These are phyloP conservation scores for Aspergillus sparsus DNA, from an alignment of 495 filamentous ascomycete genomes.

Conservation along the genomic window DNA sequence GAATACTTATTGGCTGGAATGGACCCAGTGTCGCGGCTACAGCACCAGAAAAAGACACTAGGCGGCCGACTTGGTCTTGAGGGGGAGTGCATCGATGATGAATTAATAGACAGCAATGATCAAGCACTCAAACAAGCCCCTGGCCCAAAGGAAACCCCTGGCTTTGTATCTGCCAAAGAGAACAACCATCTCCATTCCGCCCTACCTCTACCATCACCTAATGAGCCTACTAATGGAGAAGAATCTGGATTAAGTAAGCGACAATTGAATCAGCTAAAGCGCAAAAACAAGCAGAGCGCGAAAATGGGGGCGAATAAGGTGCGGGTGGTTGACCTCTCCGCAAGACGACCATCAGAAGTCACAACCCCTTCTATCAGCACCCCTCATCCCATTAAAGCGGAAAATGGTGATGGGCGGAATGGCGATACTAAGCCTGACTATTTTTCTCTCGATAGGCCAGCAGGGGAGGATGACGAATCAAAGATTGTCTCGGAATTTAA, in stretches of 20 bases:
- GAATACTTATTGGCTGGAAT: conserved; percentile 78
- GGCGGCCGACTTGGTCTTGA: conserved; percentile 77
- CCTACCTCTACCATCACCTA: conserved; percentile 51
- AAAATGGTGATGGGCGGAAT: conserved; percentile 56
- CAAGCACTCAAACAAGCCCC: conserved; percentile 51
- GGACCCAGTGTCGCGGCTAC: conserved; percentile 76
- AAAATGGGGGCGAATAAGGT: conserved; percentile 88
- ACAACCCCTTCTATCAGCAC: conserved; percentile 64
- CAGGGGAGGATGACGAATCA: conserved; percentile 78
- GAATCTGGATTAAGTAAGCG: conserved; percentile 80
- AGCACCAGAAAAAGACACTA: conserved; percentile 87
- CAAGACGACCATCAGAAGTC: conserved; percentile 67
- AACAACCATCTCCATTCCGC: conserved; percentile 51
- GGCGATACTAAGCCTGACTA: conserved; percentile 65
- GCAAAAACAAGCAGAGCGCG: conserved; percentile 81
- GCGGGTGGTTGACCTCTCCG: conserved; percentile 79
- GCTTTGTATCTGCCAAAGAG: conserved; percentile 25
- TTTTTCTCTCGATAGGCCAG: conserved; percentile 77
- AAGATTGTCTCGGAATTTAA: conserved; percentile 97
- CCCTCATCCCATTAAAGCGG: conserved; percentile 67
- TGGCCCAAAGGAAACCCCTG: conserved; percentile 46
- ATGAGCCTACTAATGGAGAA: conserved; percentile 54
- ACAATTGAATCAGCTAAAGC: conserved; percentile 90
- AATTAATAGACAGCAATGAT: conserved; percentile 67
- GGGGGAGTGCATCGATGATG: conserved; percentile 83